These are phyloP conservation scores for Effrenium voratum DNA, from an alignment of 73 alveolate genomes.

Conservation along the genomic window DNA sequence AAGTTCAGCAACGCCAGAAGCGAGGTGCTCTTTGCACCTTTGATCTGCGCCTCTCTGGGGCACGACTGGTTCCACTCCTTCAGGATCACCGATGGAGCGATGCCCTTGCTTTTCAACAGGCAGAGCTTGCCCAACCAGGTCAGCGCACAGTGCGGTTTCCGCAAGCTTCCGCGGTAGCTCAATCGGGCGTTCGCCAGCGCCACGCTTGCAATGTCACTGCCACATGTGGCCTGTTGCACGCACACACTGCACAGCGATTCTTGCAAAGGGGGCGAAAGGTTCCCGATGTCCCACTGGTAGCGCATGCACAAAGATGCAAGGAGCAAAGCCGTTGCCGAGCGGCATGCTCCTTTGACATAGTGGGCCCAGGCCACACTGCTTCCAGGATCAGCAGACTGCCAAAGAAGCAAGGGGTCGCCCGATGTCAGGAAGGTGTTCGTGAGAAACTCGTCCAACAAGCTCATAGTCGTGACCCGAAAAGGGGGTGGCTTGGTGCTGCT, in stretches of 20 bases:
- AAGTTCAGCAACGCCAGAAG: neutral
- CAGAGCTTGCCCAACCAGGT: neutral
- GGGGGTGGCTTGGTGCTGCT: neutral
- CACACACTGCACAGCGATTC: neutral
- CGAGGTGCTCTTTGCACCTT: neutral
- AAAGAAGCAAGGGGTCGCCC: neutral
- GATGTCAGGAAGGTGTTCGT: neutral
- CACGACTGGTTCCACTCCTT: neutral
- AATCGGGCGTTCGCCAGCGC: neutral
- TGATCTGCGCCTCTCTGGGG: neutral
- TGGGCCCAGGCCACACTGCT: neutral
- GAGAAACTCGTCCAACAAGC: neutral
- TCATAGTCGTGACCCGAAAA: neutral
- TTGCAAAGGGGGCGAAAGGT: neutral
- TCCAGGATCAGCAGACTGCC: neutral
- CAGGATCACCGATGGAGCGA: neutral
- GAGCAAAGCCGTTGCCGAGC: neutral
- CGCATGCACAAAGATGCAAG: neutral
- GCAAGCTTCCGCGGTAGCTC: neutral
- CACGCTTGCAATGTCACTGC: neutral
- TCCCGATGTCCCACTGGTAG: neutral
- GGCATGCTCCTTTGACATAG: neutral
- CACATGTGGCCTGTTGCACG: neutral
- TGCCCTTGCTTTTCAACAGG: neutral
- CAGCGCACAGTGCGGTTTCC: neutral